A percentile compares a stretch with the other conserved stretches of the same genome.
Evolutionary conservation across 805 yeast genomes (phyloP).

Genomic region (Wickerhamiella sergipiensis): DNA sequence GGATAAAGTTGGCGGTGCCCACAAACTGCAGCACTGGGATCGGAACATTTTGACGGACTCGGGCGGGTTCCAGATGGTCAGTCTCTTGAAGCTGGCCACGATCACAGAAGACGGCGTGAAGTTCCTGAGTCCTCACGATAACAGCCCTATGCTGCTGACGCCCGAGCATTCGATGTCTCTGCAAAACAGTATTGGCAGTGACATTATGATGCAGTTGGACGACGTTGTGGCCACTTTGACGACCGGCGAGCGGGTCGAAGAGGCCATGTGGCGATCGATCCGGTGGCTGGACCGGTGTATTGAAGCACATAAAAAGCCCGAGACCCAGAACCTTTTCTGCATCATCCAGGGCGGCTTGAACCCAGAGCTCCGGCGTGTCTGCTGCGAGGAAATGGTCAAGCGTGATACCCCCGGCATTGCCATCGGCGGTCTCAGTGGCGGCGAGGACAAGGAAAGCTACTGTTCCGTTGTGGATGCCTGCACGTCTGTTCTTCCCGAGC

Average conservation of each 20-base stretch:
- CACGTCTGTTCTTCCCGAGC: conserved; percentile 29
- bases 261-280: conserved; percentile 32
- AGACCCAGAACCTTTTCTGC: conserved; percentile 30
- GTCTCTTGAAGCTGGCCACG: conserved; percentile 31
- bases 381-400: conserved; percentile 31
- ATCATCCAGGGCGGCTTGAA: conserved; percentile 36
- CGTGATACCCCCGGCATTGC: conserved; percentile 36
- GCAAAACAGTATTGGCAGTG: conserved; percentile 33
- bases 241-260: conserved; percentile 32
- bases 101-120: conserved; percentile 35
- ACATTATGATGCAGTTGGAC: conserved; percentile 35
- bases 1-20: conserved; percentile 33
- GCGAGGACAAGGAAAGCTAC: conserved; percentile 30
- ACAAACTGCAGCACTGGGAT: conserved; percentile 30
- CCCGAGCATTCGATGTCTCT: conserved; percentile 35
- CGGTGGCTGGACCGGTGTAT: conserved; percentile 35
- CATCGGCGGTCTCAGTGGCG: conserved; percentile 35
- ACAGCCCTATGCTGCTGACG: conserved; percentile 32
- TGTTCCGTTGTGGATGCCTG: conserved; percentile 29
- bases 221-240: conserved; percentile 33
- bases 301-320: conserved; percentile 30
- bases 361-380: conserved; percentile 24
- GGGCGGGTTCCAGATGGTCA: conserved; percentile 36
- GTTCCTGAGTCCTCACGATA: conserved; percentile 33
- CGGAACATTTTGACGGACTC: conserved; percentile 32